These are phyloP conservation scores for Ilyonectria sp. DNA, from an alignment of 2,329 filamentous ascomycete species.

Conservation along the genomic window DNA sequence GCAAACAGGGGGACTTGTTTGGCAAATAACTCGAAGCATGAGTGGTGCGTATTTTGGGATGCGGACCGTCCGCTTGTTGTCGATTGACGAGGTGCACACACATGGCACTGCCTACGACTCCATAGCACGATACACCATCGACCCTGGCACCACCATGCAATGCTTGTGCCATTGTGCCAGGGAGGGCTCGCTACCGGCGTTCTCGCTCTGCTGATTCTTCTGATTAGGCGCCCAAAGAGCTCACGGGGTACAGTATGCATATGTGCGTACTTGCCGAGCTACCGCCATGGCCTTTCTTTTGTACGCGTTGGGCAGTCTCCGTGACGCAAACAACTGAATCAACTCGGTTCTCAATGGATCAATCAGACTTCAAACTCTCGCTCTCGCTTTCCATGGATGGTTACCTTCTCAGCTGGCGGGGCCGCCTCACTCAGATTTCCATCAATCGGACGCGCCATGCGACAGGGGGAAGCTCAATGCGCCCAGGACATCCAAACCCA, in stretches of 20 bases:
- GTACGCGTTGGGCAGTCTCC: not conserved
- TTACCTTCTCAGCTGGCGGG: constrained; percentile 17
- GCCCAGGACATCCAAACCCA: constrained; percentile 4
- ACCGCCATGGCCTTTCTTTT: not conserved
- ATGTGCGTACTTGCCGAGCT: not conserved
- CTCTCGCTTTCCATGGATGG: not conserved
- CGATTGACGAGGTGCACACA: constrained; percentile 41
- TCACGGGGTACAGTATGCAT: not conserved
- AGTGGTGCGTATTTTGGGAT: constrained; percentile 1
- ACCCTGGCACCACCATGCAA: constrained; percentile 16
- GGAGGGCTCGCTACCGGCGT: constrained; percentile 19
- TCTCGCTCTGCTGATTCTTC: constrained; percentile 25
- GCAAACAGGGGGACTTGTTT: not conserved
- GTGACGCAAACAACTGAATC: constrained; percentile 3
- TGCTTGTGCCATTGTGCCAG: constrained; percentile 15
- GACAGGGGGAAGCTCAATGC: constrained; percentile 34
- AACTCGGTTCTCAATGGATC: not conserved
- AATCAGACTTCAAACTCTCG: not conserved
- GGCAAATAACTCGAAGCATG: not conserved
- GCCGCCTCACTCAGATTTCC: constrained; percentile 17
- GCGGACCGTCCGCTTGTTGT: constrained; percentile 10
- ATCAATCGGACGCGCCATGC: constrained; percentile 10
- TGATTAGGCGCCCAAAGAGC: constrained; percentile 7
- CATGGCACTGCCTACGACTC: not conserved
- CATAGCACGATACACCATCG: constrained; percentile 17